These are phyloP conservation scores for Colletotrichum lupini DNA, from an alignment of 2,329 filamentous ascomycete genomes.

Conservation along the genomic window DNA sequence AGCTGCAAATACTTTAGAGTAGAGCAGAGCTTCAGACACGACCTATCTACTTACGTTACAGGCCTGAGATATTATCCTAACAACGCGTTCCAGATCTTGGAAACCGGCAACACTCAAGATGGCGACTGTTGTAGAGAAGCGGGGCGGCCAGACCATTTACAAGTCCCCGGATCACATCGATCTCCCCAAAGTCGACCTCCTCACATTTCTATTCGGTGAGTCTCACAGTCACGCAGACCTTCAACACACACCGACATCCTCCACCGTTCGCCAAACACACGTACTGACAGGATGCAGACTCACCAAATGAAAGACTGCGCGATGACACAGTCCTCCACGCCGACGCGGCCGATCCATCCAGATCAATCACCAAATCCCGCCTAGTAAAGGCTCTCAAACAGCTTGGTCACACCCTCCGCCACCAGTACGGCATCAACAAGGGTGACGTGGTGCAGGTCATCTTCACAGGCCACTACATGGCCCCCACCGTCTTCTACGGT, in stretches of 20 bases:
- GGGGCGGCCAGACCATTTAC: conserved; percentile 48
- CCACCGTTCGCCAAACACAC: background rate
- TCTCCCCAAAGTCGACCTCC: conserved; percentile 53
- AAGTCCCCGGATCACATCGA: conserved; percentile 43
- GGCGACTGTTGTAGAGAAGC: conserved; percentile 33
- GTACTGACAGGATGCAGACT: background rate
- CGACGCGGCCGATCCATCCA: conserved; percentile 66
- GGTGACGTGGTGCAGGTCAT: conserved; percentile 66
- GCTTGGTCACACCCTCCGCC: conserved; percentile 65
- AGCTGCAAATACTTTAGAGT: background rate
- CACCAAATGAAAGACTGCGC: conserved; percentile 36
- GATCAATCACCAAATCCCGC: conserved; percentile 63
- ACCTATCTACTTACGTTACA: background rate
- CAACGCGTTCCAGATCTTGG: background rate
- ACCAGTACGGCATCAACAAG: conserved; percentile 58
- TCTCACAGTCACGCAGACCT: background rate
- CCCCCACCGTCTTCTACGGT: conserved; percentile 65
- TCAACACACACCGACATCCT: background rate
- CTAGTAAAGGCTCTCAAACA: conserved; percentile 60
- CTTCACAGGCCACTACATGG: conserved; percentile 65
- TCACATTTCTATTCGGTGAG: conserved; percentile 57
- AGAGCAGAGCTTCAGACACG: background rate
- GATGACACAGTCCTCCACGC: conserved; percentile 66
- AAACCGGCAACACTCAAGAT: background rate
- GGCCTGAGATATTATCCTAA: no score